A percentile compares a stretch with the other conserved stretches of the same genome.
Evolutionary conservation across 371 early-diverging fungal genomes (phyloP).

Genomic region (Mucor plumbeus): DNA sequence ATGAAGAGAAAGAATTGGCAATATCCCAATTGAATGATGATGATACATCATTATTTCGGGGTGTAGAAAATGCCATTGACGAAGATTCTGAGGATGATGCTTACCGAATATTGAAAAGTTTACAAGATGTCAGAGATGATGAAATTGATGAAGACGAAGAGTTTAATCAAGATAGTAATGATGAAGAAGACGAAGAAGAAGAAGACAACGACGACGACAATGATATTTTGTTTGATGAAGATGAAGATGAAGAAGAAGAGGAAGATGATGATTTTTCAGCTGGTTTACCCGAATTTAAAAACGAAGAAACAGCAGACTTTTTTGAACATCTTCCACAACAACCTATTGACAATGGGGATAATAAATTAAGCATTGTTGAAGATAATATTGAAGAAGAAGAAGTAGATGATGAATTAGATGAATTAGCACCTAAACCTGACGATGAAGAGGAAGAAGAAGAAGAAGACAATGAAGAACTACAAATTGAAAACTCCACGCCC

Average conservation of each 20-base stretch:
- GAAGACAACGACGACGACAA: constrained; percentile 7
- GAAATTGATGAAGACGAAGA: constrained; percentile 11
- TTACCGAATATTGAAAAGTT: constrained; percentile 23
- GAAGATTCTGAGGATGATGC: constrained; percentile 21
- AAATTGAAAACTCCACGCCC: not conserved
- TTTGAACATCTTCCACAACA: constrained; percentile 28
- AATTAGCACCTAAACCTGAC: not conserved
- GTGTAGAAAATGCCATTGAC: constrained; percentile 18
- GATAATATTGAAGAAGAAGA: constrained; percentile 8
- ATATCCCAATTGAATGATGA: constrained; percentile 9
- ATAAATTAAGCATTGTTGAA: constrained; percentile 6
- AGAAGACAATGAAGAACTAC: constrained; percentile 15
- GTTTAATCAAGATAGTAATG: constrained; percentile 2
- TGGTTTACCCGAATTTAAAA: constrained; percentile 21
- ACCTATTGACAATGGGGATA: not conserved
- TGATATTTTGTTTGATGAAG: constrained; percentile 1
- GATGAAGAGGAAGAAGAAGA: constrained; percentile 8
- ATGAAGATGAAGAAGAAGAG: constrained; percentile 13
- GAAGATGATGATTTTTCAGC: constrained; percentile 16
- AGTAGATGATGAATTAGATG: constrained; percentile 11
- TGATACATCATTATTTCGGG: constrained; percentile 23
- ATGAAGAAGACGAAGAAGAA: constrained; percentile 15
- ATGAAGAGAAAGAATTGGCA: not conserved
- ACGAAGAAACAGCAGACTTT: constrained; percentile 24
- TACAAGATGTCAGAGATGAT: constrained; percentile 21